Evolutionary conservation across 169 alveolate genomes (phyloP).

Genomic region (Plasmodium berghei): DNA sequence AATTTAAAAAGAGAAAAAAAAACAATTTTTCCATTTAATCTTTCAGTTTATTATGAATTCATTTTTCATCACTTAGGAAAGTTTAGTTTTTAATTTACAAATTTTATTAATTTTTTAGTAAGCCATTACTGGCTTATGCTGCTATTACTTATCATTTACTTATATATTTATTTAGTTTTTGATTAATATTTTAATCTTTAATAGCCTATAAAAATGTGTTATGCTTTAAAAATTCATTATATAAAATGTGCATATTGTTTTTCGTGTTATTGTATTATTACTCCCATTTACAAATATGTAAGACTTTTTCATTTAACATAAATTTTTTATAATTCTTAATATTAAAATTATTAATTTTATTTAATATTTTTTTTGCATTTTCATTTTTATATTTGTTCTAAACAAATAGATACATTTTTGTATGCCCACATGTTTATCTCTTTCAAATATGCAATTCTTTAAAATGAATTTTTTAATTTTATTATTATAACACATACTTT

Average conservation of each 20-base stretch:
- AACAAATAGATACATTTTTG: neutral
- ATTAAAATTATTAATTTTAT: no score
- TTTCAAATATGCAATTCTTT: neutral
- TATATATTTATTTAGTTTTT: neutral
- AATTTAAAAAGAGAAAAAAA: neutral
- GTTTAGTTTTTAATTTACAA: neutral
- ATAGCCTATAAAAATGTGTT: neutral
- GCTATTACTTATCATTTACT: neutral
- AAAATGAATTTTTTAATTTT: no score
- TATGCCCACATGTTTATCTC: neutral
- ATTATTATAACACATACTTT: no score
- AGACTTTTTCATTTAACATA: no score
- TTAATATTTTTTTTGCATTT: no score
- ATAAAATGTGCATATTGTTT: no score
- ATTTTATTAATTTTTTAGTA: neutral
- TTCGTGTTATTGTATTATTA: no score
- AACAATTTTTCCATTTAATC: neutral
- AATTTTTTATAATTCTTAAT: no score
- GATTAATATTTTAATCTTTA: constrained; percentile 1
- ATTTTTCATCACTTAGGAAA: neutral
- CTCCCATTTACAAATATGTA: no score
- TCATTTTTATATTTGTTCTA: neutral
- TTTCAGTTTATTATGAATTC: no score
- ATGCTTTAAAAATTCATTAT: no score
- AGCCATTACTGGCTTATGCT: neutral